Evolutionary conservation across 495 filamentous ascomycete genomes (phyloP), one percentile per base, ranked within the genome.

Genomic region (Penicillium canariense): DNA sequence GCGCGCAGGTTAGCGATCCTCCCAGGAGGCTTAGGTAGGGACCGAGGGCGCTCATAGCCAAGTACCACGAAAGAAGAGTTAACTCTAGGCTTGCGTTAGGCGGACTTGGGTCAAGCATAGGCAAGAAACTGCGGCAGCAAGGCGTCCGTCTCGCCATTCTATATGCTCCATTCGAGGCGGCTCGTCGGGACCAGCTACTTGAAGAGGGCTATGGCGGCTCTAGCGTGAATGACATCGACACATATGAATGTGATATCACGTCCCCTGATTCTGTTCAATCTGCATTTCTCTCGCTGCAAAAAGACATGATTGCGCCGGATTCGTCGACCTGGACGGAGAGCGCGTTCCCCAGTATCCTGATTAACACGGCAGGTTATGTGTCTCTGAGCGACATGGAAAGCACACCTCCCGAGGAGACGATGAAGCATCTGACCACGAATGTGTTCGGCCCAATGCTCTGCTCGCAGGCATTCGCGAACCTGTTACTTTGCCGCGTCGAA

Each of bases 221-320:
- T 9, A 48, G 42, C 22, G 2, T 45, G 8, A 48, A 64, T 22
- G 57, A 64, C 17, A 69, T 75, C 55, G 63, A 52, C 52, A 63
- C 69, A 9, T 75, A 73, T 32, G 70, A 71, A 62, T 75, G 72
- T 60, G 72, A 75, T 31, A 75, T 75, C 55, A 73, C 72, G 0
- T 68, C 66, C 0, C 62, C 72, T 14, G 63, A 69, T 0, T 73
- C 70, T 0, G 72, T 75, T 1, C 60, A 72, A 31, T 56, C 63
- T 9, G 70, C 65, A 0, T 75, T 75, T 25, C 15, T 25, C 22
- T 35, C 59, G 1, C 26, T 75, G 0, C 18, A 63, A 2, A 55
- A 62, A 4, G 59, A 73, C 9, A 42, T 62, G 8, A 35, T 67
- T 1, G 38, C 54, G 0, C 55, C 65, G 2, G 34, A 49, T 2